Base-by-base conservation (phyloP, 495 filamentous ascomycete species). In the Xylaria sp. region DNA sequence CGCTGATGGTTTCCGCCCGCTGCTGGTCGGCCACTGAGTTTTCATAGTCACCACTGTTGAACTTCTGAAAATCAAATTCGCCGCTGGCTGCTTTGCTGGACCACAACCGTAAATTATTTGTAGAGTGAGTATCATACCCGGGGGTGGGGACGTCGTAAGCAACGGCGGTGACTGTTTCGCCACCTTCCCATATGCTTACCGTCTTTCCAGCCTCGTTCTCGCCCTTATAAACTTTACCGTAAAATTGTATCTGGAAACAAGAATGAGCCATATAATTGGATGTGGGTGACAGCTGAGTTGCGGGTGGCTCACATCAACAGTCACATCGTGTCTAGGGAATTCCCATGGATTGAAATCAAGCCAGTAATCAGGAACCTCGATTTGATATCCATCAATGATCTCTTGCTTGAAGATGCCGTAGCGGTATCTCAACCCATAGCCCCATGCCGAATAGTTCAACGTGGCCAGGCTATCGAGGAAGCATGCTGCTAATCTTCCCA, bases 361-460 rank as follows among this genome's bases (percentile, higher is more conserved):
- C 96, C 96, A 99, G 82, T 99, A 99, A 80, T 99, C 96, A 26
- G 96, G 96, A 58, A 98, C 90, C 76, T 99, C 96, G 61, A 98
- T 93, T 81, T 99, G 96, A 77, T 97, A 98, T 21, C 96, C 96
- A 77, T 98, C 91, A 61, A 98, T 89, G 74, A 99, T 97, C 85
- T 99, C 95, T 83, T 99, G 96, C 85, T 98, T 97, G 89, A 99
- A 99, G 78, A 99, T 99, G 73, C 96, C 96, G 80, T 99, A 99
- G 74, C 93, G 87, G 81, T 99, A 99, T 69, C 96, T 89, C 73
- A 99, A 81, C 21, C 94, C 96, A 74, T 99, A 99, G 48, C 96
- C 96, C 96, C 96, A 99, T 17, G 95, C 96, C 19, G 96, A 93
- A 76, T 92, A 97, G 83, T 98, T 95, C 71, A 99, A 83, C 8